Evolutionary conservation across 2,329 filamentous ascomycete genomes (phyloP).

Genomic region (Cladophialophora exuberans): DNA sequence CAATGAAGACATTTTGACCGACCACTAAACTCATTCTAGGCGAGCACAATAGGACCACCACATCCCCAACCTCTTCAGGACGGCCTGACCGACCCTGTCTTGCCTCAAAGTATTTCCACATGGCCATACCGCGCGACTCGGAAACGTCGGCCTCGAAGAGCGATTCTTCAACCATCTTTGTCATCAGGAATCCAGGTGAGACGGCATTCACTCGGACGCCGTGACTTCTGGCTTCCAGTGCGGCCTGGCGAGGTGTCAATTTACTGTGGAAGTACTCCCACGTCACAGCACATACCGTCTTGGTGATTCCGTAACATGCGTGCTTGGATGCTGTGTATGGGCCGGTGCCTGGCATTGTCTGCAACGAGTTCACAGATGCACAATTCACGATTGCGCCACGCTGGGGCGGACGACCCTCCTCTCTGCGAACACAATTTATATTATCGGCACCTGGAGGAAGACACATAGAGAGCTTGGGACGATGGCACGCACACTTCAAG

Average conservation of each 20-base stretch:
- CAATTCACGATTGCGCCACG: conserved; percentile 49
- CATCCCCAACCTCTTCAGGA: conserved; percentile 58
- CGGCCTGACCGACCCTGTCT: conserved; percentile 51
- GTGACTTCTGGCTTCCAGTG: conserved; percentile 57
- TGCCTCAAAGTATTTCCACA: conserved; percentile 34
- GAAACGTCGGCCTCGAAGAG: conserved; percentile 36
- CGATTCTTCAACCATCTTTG: no score
- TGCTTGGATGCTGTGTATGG: conserved; percentile 61
- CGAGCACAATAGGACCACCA: conserved; percentile 68
- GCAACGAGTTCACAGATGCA: conserved; percentile 43
- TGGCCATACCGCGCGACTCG: background rate
- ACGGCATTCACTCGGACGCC: conserved; percentile 34
- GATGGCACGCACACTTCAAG: conserved; percentile 22
- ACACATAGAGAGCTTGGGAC: conserved; percentile 35
- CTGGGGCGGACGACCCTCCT: conserved; percentile 30
- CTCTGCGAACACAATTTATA: conserved; percentile 36
- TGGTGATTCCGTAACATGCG: conserved; percentile 56
- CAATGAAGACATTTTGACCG: conserved; percentile 63
- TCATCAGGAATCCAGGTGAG: conserved; percentile 50
- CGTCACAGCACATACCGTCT: conserved; percentile 44
- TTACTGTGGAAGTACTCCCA: no score
- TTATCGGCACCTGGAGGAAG: background rate
- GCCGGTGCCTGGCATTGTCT: conserved; percentile 42
- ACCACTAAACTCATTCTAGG: conserved; percentile 49
- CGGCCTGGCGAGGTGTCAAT: conserved; percentile 41